These are phyloP conservation scores for Fusarium beomiforme DNA, from an alignment of 2,329 filamentous ascomycete genomes.

Conservation along the genomic window DNA sequence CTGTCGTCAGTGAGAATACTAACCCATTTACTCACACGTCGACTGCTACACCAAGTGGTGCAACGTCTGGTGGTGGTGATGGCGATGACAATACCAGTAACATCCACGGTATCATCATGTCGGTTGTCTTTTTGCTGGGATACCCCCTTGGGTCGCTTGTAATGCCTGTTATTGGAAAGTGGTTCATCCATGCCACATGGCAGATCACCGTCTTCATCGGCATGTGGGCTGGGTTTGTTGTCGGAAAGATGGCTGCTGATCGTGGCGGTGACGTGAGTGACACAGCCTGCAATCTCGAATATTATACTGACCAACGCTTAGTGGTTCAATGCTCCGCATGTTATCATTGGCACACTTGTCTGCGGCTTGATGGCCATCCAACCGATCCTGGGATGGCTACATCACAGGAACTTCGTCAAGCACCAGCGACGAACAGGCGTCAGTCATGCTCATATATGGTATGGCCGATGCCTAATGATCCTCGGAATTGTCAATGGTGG, in stretches of 20 bases:
- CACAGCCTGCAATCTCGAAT: background rate
- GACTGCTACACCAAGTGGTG: background rate
- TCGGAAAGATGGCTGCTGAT: background rate
- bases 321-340: conserved; percentile 63
- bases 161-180: background rate
- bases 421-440: conserved; percentile 58
- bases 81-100: too few species aligned
- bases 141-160: background rate
- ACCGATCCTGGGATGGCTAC: conserved; percentile 64
- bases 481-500: conserved; percentile 71
- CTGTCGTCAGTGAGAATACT: background rate
- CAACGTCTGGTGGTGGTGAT: background rate
- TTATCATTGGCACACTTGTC: conserved; percentile 64
- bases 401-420: conserved; percentile 63
- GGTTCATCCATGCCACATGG: background rate
- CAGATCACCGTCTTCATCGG: background rate
- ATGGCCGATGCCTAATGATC: conserved; percentile 64
- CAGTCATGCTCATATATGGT: conserved; percentile 69
- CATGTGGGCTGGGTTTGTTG: background rate
- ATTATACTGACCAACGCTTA: conserved; percentile 36
- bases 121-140: background rate
- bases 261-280: background rate
- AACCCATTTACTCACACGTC: background rate
- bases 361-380: conserved; percentile 64
- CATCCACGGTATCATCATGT: background rate